Conservation (phyloP, 225 moss, liverwort and hornwort species). For the Ulota crispa region DNA sequence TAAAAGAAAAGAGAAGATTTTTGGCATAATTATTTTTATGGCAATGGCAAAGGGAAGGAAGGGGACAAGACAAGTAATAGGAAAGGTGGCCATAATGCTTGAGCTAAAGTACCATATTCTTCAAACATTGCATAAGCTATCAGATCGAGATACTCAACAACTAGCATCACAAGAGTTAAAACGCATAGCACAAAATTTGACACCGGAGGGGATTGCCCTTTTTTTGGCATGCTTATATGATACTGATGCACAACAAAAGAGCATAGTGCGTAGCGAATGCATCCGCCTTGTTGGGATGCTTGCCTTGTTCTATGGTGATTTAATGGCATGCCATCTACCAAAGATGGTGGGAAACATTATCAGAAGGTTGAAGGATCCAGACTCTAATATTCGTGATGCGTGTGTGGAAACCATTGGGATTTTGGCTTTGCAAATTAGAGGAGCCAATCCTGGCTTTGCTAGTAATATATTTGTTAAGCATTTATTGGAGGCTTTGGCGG, state of each 20-base stretch:
- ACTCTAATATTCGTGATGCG: constrained; percentile 78
- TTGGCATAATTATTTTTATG: neutral
- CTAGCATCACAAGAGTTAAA: constrained; percentile 83
- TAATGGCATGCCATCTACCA: constrained; percentile 63
- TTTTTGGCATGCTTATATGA: constrained; percentile 80
- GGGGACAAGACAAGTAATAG: neutral
- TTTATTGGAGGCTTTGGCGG: constrained; percentile 69
- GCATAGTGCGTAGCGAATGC: constrained; percentile 73
- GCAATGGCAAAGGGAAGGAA: constrained; percentile 17
- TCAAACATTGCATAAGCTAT: constrained; percentile 73
- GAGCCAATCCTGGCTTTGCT: constrained; percentile 30
- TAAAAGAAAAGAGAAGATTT: neutral
- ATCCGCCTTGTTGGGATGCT: constrained; percentile 72
- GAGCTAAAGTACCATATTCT: constrained; percentile 81
- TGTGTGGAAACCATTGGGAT: constrained; percentile 79
- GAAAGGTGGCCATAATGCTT: constrained; percentile 44
- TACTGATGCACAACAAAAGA: constrained; percentile 85
- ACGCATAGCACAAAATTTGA: constrained; percentile 59
- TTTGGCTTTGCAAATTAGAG: constrained; percentile 61
- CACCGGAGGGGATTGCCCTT: constrained; percentile 62
- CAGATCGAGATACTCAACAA: constrained; percentile 89
- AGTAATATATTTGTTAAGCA: constrained; percentile 67
- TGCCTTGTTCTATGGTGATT: constrained; percentile 59
- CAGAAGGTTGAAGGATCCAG: constrained; percentile 78
- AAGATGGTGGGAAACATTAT: constrained; percentile 87